Evolutionary conservation across 768 basidiomycete genomes (phyloP), one percentile per base, ranked within the genome.

Genomic region (Harrya chromipes): DNA sequence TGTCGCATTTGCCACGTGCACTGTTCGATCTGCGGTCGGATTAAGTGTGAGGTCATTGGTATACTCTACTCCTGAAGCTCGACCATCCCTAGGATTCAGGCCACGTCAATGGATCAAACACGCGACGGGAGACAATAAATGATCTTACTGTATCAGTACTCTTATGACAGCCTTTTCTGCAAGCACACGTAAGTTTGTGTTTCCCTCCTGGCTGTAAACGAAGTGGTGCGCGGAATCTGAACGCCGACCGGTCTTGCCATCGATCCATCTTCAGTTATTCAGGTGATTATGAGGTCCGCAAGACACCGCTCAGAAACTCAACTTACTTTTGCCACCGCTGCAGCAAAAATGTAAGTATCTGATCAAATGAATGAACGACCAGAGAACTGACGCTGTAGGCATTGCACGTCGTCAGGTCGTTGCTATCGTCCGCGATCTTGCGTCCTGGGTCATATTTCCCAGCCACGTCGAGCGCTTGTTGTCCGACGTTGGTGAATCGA

Each of bases 241-340:
- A 19, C 84, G 77, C 38, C 55, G 70, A 21, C 84, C 84, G 3
- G 72, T 79, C 31, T 71, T 63, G 4, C 56, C 64, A 50, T 79
- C 73, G 23, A 85, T 73, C 63, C 79, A 86, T 59, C 84, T 85
- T 35, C 9, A 36, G 33, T 53, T 7, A 14, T 14, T 35, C 13
- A 11, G 1, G 24, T 9, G 12, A 14, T 6, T 12, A 27, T n/a
- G 34, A 43, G 7, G 6, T 17, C 10, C 11, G 2, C 19, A 33
- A 33, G 13, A 4, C 2, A 7, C 16, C 10, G 10, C 10, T 33
- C 19, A 4, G 2, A 55, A 11, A 19, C 10, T 12, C 24, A 9
- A 54, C 71, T 54, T 49, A 82, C 82, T 75, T 81, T 42, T 70
- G 70, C 79, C 80, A 83, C 63, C 73, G 67, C 82, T 84, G 48